Evolutionary conservation across 2,329 filamentous ascomycete genomes (phyloP).

Genomic region (Coniochaeta ligniaria): DNA sequence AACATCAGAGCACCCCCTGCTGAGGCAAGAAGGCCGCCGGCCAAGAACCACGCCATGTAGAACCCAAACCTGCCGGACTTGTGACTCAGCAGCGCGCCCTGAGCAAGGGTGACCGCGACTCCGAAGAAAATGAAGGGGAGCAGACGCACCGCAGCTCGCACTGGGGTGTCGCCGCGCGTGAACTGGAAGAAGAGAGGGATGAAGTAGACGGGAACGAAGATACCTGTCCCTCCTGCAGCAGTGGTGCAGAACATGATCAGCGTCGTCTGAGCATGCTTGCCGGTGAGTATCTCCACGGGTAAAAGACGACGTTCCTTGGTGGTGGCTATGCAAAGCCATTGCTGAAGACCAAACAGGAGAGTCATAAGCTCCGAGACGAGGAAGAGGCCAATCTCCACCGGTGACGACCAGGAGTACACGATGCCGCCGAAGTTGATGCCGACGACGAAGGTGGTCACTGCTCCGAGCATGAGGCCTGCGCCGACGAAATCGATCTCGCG

Average conservation of each 20-base stretch:
- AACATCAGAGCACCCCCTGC: neutral
- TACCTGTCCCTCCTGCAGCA: neutral
- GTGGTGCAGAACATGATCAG: neutral
- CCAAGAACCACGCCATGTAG: neutral
- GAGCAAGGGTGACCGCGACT: neutral
- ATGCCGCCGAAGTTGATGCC: constrained; percentile 43
- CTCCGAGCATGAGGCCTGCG: constrained; percentile 29
- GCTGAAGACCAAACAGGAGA: constrained; percentile 25
- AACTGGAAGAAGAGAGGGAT: constrained; percentile 4
- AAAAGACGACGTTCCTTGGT: constrained; percentile 30
- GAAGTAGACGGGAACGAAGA: constrained; percentile 1
- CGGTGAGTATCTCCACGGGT: constrained; percentile 26
- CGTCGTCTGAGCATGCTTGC: neutral
- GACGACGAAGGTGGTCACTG: constrained; percentile 33
- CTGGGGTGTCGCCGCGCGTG: neutral
- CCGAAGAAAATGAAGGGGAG: neutral
- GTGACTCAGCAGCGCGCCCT: neutral
- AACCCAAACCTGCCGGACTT: neutral
- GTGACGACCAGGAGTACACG: constrained; percentile 37
- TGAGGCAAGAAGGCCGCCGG: neutral
- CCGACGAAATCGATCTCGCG: constrained; percentile 35
- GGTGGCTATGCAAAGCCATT: constrained; percentile 33
- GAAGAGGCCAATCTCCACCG: constrained; percentile 36
- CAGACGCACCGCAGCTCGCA: neutral
- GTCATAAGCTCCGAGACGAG: constrained; percentile 29